Evolutionary conservation across 2,329 filamentous ascomycete genomes (phyloP).

Genomic region (Alternaria solani): DNA sequence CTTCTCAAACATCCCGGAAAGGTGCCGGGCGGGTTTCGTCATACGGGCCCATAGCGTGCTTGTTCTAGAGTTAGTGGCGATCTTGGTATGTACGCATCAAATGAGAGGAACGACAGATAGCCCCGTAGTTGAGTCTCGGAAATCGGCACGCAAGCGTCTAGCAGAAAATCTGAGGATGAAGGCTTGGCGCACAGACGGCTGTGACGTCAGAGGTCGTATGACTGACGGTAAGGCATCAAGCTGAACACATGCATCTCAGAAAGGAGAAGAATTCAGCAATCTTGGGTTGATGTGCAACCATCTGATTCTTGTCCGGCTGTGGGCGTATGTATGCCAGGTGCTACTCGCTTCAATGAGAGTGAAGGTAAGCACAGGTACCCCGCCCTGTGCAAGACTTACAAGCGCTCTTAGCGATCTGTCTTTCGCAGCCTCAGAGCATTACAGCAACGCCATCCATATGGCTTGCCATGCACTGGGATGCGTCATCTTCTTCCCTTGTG

Average conservation of each 20-base stretch:
- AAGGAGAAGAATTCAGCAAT: not conserved
- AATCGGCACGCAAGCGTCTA: conserved; percentile 6
- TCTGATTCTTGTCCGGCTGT: not conserved
- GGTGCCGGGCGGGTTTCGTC: conserved; percentile 15
- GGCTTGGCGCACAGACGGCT: not conserved
- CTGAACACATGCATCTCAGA: not conserved
- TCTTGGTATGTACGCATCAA: not conserved
- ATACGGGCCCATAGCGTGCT: conserved; percentile 8
- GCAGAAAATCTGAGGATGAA: not conserved
- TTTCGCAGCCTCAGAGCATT: not conserved
- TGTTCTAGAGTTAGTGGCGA: conserved; percentile 4
- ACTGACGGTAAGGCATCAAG: not conserved
- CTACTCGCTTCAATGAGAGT: not conserved
- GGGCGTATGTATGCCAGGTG: not conserved
- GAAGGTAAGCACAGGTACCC: not conserved
- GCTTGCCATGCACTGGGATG: not conserved
- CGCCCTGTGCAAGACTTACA: not conserved
- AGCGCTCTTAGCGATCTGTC: not conserved
- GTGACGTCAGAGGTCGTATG: conserved; percentile 7
- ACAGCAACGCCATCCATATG: not conserved
- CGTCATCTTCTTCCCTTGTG: not conserved
- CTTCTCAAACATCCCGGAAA: conserved; percentile 1
- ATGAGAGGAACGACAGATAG: conserved; percentile 2
- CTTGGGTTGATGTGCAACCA: not conserved
- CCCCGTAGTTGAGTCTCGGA: conserved; percentile 6